Conservation (phyloP, 345 rosid genomes). For the Hevea brasiliensis region DNA sequence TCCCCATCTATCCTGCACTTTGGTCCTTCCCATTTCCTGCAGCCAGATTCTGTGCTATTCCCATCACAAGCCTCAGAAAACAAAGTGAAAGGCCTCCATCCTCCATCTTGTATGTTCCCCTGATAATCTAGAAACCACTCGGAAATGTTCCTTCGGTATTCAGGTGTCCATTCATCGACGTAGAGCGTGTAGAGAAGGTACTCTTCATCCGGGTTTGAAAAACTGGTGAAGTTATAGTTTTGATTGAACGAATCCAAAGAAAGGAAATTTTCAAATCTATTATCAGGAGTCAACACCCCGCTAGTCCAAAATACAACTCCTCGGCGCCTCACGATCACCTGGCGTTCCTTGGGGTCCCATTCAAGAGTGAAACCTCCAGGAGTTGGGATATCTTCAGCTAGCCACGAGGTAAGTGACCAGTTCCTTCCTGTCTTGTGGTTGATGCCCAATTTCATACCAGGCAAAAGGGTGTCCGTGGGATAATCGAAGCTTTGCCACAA, state of each 20-base stretch:
- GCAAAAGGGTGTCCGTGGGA: not conserved
- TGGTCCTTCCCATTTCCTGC: slow-evolving; percentile 12
- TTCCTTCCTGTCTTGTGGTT: not conserved
- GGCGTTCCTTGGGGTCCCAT: not conserved
- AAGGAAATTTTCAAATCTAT: not conserved
- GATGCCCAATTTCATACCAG: not conserved
- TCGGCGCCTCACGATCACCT: not conserved
- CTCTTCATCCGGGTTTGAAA: not conserved
- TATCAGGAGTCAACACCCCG: not conserved
- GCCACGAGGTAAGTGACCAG: not conserved
- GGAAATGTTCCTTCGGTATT: not conserved
- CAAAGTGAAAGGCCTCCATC: not conserved
- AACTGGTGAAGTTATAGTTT: not conserved
- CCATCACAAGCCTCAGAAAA: not conserved
- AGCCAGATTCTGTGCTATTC: not conserved
- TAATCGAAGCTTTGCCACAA: not conserved
- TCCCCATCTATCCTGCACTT: not conserved
- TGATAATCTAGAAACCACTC: not conserved
- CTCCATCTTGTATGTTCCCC: not conserved
- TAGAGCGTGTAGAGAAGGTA: not conserved
- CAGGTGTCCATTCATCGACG: not conserved
- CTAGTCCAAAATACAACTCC: not conserved
- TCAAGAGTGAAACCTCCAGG: not conserved
- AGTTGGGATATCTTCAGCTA: not conserved
- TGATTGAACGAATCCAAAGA: not conserved